Base-by-base conservation (phyloP, 2,329 filamentous ascomycete species). In the Fusarium mundagurra region DNA sequence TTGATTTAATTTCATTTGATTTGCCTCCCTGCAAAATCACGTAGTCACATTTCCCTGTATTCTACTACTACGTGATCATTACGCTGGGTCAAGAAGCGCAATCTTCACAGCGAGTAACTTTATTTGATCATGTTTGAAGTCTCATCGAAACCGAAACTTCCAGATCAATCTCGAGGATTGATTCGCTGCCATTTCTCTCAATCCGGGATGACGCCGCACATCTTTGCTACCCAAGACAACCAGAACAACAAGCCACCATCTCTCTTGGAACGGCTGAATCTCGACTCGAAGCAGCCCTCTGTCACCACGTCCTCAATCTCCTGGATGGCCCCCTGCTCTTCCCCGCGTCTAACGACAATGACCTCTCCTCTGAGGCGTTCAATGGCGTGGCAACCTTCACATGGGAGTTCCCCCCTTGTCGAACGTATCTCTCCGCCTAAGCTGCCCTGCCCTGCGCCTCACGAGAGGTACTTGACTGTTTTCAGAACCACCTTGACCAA, bases 311-410 rank as follows among this genome's bases (percentile, higher is more conserved):
- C 34, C 50, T 54, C 50, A 31, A 50, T 55, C 34, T 51, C 38
- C 36, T 67, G 48, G 44, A 24, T 27, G 43, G 22, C 48, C 53
- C 54, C 64, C 34, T 48, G 63, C 58, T 61, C 51, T 22, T 22
- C 53, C 18, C 41, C 18, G 29, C 34, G n/a, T n/a, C 27, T 20
- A 58, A 58, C 41, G 50, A 72, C 47, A 57, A 65, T 72, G 71
- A 74, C 63, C 18, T 72, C 63, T 74, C 63, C 18, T 72, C 63
- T 74, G 67, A 55, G 72, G 71, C 67, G 60, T 72, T 54, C 60
- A 24, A 57, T 72, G 58, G 67, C 63, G 50, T 74, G 54, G 62
- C 72, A 62, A 62, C 55, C 53, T 47, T 59, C 43, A 41, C 36
- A 68, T 24, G 51, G 47, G 17, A 24, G 20, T 50, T 54, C 41